These are phyloP conservation scores for Pseudogymnoascus sp. DNA, from an alignment of 2,329 filamentous ascomycete species.

Conservation along the genomic window DNA sequence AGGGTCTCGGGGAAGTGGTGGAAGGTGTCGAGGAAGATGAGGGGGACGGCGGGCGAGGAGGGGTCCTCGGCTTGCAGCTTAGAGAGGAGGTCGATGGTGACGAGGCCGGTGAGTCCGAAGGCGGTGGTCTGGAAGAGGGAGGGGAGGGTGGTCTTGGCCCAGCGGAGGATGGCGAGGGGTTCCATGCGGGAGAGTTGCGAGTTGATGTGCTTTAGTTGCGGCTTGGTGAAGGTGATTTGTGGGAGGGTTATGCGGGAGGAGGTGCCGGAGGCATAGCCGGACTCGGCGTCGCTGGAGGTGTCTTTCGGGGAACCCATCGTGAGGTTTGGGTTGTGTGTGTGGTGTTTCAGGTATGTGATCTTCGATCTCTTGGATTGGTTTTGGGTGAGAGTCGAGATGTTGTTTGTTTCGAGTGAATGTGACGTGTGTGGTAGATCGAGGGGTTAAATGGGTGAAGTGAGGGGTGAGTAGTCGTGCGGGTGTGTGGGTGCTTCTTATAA, in stretches of 20 bases:
- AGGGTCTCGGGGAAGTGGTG: slow-evolving; percentile 77
- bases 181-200: slow-evolving; percentile 78
- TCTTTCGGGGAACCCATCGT: slow-evolving; percentile 1
- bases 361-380: not conserved
- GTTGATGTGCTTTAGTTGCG: slow-evolving; percentile 87
- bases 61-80: slow-evolving; percentile 60
- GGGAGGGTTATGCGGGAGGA: slow-evolving; percentile 58
- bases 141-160: slow-evolving; percentile 85
- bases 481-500: not conserved
- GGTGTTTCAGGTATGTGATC: not conserved
- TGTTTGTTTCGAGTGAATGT: not conserved
- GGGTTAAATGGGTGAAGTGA: not conserved
- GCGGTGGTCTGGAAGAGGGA: slow-evolving; percentile 82
- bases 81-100: slow-evolving; percentile 77
- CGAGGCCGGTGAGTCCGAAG: slow-evolving; percentile 73
- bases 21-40: slow-evolving; percentile 77
- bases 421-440: not conserved
- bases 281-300: slow-evolving; percentile 50
- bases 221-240: slow-evolving; percentile 74
- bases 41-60: slow-evolving; percentile 50
- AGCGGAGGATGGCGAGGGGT: slow-evolving; percentile 83
- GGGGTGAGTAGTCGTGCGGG: not conserved
- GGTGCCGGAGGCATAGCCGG: slow-evolving; percentile 67
- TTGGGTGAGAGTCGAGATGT: not conserved
- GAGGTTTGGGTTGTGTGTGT: not conserved